Conservation (phyloP, 306 rosid genomes). For the Begonia loranthoides region DNA sequence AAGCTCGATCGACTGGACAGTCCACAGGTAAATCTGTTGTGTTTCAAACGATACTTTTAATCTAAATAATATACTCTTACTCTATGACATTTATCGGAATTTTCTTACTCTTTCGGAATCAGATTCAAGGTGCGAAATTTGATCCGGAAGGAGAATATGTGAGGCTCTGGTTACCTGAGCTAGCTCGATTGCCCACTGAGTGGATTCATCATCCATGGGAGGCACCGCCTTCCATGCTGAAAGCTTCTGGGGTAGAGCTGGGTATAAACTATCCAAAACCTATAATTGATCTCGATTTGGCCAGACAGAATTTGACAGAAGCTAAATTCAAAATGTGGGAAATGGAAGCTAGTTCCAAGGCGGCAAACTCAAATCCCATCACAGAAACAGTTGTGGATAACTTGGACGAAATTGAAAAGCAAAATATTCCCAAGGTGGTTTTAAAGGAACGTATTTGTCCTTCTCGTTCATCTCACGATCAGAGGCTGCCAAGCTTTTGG, state of each 20-base stretch:
- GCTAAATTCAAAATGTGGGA: slow-evolving; percentile 91
- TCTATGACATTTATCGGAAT: too few species aligned
- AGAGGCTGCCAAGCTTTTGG: slow-evolving; percentile 61
- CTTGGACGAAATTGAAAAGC: slow-evolving; percentile 18
- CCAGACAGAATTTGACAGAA: slow-evolving; percentile 57
- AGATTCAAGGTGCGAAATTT: slow-evolving; percentile 73
- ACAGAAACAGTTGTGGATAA: slow-evolving; percentile 71
- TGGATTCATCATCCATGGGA: slow-evolving; percentile 99
- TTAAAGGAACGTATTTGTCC: slow-evolving; percentile 30
- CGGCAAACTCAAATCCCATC: slow-evolving; percentile 25
- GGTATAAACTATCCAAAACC: slow-evolving; percentile 81
- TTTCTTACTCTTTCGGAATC: background rate
- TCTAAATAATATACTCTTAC: too few species aligned
- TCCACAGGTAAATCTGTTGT: slow-evolving; percentile 49
- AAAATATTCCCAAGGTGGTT: slow-evolving; percentile 28
- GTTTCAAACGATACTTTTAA: too few species aligned
- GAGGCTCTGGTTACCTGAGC: slow-evolving; percentile 91
- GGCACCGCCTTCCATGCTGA: slow-evolving; percentile 55
- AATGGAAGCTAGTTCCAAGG: slow-evolving; percentile 44
- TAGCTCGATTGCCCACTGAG: slow-evolving; percentile 80
- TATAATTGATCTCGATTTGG: slow-evolving; percentile 54
- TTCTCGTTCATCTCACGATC: slow-evolving; percentile 68
- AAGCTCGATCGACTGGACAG: slow-evolving; percentile 80
- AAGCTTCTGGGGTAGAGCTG: slow-evolving; percentile 72
- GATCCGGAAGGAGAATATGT: slow-evolving; percentile 85